phyloP scores from a whole-genome alignment of 2,329 filamentous ascomycete species.

The Paecilomyces formosus region DNA sequence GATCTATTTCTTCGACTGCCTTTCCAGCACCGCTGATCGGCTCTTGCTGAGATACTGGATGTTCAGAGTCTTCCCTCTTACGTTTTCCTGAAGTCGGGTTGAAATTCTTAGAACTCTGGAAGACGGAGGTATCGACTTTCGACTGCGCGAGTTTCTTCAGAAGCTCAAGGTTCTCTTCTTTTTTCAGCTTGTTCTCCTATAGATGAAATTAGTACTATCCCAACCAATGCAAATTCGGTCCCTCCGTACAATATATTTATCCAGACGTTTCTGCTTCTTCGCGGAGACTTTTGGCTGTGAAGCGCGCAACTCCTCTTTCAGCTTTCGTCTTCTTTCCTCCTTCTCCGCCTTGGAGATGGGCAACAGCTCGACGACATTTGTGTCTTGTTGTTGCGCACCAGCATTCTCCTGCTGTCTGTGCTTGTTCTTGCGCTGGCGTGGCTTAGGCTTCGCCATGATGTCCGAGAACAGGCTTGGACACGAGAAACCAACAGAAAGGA shows the following conservation, averaged over 20 bases:
- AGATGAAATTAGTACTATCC: slow-evolving; percentile 10
- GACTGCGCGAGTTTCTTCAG: slow-evolving; percentile 73
- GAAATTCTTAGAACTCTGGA: slow-evolving; percentile 69
- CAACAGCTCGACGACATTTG: slow-evolving; percentile 34
- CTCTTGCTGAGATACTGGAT: slow-evolving; percentile 5
- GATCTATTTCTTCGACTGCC: slow-evolving; percentile 18
- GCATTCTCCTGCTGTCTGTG: slow-evolving; percentile 25
- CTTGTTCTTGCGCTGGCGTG: slow-evolving; percentile 53
- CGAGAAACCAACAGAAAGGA: slow-evolving; percentile 3
- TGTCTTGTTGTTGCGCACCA: slow-evolving; percentile 34
- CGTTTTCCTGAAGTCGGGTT: slow-evolving; percentile 46
- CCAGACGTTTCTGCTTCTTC: slow-evolving; percentile 61
- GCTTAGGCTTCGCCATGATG: slow-evolving; percentile 43
- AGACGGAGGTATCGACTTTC: slow-evolving; percentile 73
- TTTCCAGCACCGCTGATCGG: slow-evolving; percentile 8
- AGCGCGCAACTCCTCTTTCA: slow-evolving; percentile 49
- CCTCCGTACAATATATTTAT: slow-evolving; percentile 56
- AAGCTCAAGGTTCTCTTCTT: slow-evolving; percentile 81
- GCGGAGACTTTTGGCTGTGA: slow-evolving; percentile 50
- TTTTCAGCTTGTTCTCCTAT: slow-evolving; percentile 80
- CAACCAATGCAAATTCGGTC: not conserved
- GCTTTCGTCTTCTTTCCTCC: slow-evolving; percentile 43
- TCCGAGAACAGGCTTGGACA: slow-evolving; percentile 2
- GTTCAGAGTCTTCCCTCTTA: slow-evolving; percentile 51
- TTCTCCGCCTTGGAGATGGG: slow-evolving; percentile 45